Evolutionary conservation across 805 yeast genomes (phyloP), one percentile per base, ranked within the genome.

Genomic region (Komagataella populi): DNA sequence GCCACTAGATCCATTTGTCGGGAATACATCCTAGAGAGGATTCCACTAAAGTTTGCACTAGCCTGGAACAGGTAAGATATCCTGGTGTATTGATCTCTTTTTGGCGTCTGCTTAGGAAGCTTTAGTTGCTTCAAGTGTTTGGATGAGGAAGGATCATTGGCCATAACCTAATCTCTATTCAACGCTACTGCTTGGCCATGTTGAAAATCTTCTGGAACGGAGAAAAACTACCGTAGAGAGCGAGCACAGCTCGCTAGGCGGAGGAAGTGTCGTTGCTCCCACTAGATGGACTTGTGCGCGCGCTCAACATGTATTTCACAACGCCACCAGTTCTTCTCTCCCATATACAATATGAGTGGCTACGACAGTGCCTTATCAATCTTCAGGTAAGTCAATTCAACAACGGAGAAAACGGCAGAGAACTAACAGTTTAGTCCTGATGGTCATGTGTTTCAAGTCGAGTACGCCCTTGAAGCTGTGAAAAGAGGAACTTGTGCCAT

Each of bases 341-440:
- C 23, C 22, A 23, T 45, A 20, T 18, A 20, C 45, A 61, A 16
- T 48, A 91, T 91, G 99, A 87, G 96, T 77, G 98, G 99, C 56
- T 91, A 91, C 96, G 99, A 91, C 70, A 82, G 98, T 78, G 99
- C 99, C 52, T 78, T 91, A 61, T 90, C 97, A 55, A 95, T 91
- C 68, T 91, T 91, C 73, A 88, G 96, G 84, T 84, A 79, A 60
- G 90, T 80, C 45, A 46, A 6, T 14, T 4, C 23, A 18, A 20
- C 7, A 6, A 24, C 7, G 44, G 12, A 16, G 17, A 43, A 12
- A 10, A n/a, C 7, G 12, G 30, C 23, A 17, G 12, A 10, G 14
- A 43, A 18, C 44, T 23, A 48, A 51, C 48, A 54, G 22, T 48
- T n/a, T 58, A 85, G 93, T 68, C 99, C 99, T 58, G 99, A 91